A percentile compares a stretch with the other conserved stretches of the same genome.
These are phyloP conservation scores for Suillus lakei DNA, from an alignment of 768 basidiomycete genomes.

Conservation along the genomic window DNA sequence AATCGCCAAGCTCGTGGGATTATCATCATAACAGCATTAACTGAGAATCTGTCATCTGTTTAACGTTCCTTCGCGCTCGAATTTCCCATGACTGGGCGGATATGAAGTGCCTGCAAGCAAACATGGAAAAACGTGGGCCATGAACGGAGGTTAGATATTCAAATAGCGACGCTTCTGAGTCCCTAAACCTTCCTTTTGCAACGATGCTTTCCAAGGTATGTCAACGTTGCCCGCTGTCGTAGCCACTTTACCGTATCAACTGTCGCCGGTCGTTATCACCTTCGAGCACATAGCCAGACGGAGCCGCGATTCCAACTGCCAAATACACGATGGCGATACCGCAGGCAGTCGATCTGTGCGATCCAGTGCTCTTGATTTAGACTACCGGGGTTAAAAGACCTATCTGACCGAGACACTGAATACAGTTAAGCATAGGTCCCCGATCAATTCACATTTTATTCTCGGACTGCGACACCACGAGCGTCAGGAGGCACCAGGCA, in stretches of 20 bases:
- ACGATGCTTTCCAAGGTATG: neutral
- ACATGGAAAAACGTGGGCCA: neutral
- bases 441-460: neutral
- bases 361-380: neutral
- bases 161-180: neutral
- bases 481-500: neutral
- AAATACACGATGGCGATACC: neutral
- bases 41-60: neutral
- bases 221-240: neutral
- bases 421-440: neutral
- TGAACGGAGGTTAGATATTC: neutral
- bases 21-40: neutral
- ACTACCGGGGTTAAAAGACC: neutral
- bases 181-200: neutral
- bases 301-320: neutral
- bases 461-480: neutral
- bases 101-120: neutral
- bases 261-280: neutral
- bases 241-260: neutral
- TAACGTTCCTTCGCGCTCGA: neutral
- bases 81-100: slow-evolving; percentile 7
- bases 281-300: neutral
- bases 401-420: neutral
- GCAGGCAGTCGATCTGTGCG: neutral
- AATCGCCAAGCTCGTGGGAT: neutral